Base-by-base conservation (phyloP, 192 early-diverging fungal species). In the Linderina pennispora region DNA sequence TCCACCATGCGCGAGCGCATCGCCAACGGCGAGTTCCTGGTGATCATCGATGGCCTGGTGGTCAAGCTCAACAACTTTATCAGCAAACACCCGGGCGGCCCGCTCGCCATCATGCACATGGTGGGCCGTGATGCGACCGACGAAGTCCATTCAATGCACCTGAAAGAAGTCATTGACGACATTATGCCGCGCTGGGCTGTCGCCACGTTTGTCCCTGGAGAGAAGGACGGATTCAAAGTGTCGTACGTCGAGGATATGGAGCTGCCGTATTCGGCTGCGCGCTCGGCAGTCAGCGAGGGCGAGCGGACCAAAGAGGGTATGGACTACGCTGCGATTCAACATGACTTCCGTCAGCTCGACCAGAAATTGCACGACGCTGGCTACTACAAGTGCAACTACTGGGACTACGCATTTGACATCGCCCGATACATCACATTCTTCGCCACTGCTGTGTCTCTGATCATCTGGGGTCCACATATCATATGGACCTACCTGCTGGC, bases 121-220 rank as follows among this genome's bases (percentile, higher is more conserved):
- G 75, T 85, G 23, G 94, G 93, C 57, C 80, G 76, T 52, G 92
- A 98, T 58, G 89, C 91, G 14, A 94, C 95, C 0, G 91, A 93
- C 65, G 92, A 86, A 52, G 88, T 91, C 47, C 67, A 79, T 19
- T 80, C 79, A 25, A 79, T 92, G 66, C 95, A 98, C 58, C 92
- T 90, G 2, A 79, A 77, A 23, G 79, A 82, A 66, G 90, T 92
- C 10, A 62, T 87, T 21, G 77, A 86, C 18, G 70, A 79, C 32
- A 73, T 72, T 52, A 80, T 97, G 60, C 84, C 85, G 28, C 76
- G 72, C 45, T 97, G 86, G 75, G 86, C 80, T 35, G 79, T 91
- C 21, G 70, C 70, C 17, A 58, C 51, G 26, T 58, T 74, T 34
- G 62, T 44, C 31, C 28, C 64, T 0, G 53, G 50, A 33, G 58